Evolutionary conservation across 1,139 yeast genomes (phyloP), one percentile per base, ranked within the genome.

Genomic region (Pneumocystis oryctolagi): DNA sequence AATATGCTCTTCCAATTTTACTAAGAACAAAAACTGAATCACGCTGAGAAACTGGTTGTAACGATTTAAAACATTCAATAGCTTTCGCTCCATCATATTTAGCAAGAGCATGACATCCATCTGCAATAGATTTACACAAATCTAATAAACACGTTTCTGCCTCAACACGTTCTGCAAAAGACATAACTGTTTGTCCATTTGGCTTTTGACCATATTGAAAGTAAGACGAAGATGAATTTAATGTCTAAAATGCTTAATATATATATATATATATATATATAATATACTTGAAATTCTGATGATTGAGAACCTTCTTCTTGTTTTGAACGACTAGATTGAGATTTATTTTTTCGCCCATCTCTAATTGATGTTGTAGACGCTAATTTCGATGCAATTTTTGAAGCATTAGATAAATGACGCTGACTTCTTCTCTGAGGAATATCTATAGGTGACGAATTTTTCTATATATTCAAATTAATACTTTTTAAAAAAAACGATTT

Each of bases 21-120:
- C 90, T 81, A 62, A 88, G 77, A 8, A 89, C 95, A 89, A 95
- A 89, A 0, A 97, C 95, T 18, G 96, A 84, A 58, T 82, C 79
- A 63, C 80, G 78, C 68, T 88, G 95, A 30, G 76, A 71, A 57
- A 28, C 30, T 8, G 80, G 83, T 0, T 92, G 83, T 25, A 89
- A 77, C 5, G 82, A 75, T 63, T 83, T 83, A 58, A 92, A 76
- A 1, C 82, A 76, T 64, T 92, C 75, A 9, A 89, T 83, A 0
- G 97, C 95, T 69, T 85, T 84, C 70, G 83, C 84, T 68, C 95
- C 87, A 71, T 89, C 92, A 73, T 81, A 90, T 60, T 80, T 78
- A 64, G 83, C 76, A 75, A 86, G 79, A 18, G 87, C 80, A 67
- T 84, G 82, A 71, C 76, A 81, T 16, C 85, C 85, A 68, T 81